Conservation (phyloP, 805 yeast genomes). For the Kuraishia molischiana region DNA sequence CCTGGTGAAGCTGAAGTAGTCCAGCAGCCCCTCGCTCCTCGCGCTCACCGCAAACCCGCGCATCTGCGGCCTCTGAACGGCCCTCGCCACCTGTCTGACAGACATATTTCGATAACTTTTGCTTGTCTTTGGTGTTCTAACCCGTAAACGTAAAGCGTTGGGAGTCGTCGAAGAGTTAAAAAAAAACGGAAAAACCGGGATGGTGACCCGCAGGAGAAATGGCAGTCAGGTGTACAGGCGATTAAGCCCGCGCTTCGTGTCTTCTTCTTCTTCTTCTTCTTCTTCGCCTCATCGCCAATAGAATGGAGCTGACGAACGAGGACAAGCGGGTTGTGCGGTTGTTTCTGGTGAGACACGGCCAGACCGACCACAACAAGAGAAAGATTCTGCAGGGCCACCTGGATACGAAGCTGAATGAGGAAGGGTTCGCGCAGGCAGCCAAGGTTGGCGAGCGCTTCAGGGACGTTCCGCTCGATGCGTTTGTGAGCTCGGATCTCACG, state of each 20-base stretch:
- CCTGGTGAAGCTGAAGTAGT: conserved; percentile 22
- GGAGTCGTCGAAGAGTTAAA: background rate
- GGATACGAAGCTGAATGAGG: conserved; percentile 52
- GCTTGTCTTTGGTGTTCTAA: too few relatives aligned
- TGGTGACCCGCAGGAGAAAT: too few relatives aligned
- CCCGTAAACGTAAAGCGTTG: background rate
- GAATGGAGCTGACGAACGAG: conserved; percentile 9
- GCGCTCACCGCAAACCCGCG: background rate
- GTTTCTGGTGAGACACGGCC: conserved; percentile 75
- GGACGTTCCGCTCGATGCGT: conserved; percentile 30
- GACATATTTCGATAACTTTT: too few relatives aligned
- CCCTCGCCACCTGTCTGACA: background rate
- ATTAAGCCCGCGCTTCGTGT: too few relatives aligned
- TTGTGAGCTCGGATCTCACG: conserved; percentile 41
- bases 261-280: too few relatives aligned
- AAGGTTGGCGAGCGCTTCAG: conserved; percentile 37
- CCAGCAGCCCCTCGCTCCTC: conserved; percentile 5
- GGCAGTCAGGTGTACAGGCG: too few relatives aligned
- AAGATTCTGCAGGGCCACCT: conserved; percentile 75
- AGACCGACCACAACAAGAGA: conserved; percentile 60
- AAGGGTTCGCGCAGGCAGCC: conserved; percentile 53
- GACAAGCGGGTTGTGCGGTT: conserved; percentile 18
- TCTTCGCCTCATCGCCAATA: too few relatives aligned
- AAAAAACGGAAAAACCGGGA: background rate
- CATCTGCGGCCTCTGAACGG: background rate